phyloP scores from a whole-genome alignment of 2,329 filamentous ascomycete species.

The Huntiella moniliformis region DNA sequence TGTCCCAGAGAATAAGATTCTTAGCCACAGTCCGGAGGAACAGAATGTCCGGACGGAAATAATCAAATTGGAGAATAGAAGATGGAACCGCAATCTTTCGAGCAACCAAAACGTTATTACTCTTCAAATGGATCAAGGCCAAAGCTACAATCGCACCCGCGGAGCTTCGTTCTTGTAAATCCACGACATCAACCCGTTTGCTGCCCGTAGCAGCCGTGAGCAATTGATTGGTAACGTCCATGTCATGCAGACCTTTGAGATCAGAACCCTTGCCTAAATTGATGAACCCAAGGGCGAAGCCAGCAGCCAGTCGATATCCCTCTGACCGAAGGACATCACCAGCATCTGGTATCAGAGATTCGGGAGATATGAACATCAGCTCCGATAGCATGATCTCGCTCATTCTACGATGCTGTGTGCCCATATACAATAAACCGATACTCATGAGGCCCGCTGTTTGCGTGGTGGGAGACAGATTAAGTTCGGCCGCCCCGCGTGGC shows the following conservation, averaged over 20 bases:
- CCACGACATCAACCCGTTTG: slow-evolving; percentile 80
- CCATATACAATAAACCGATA: slow-evolving; percentile 82
- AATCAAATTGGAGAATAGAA: slow-evolving; percentile 80
- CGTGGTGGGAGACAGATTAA: slow-evolving; percentile 81
- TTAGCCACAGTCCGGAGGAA: slow-evolving; percentile 75
- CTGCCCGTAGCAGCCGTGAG: slow-evolving; percentile 70
- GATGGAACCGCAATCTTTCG: slow-evolving; percentile 87
- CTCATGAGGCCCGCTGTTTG: slow-evolving; percentile 96
- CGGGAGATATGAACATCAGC: slow-evolving; percentile 51
- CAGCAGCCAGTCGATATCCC: slow-evolving; percentile 87
- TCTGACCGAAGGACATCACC: slow-evolving; percentile 78
- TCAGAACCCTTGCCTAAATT: slow-evolving; percentile 85
- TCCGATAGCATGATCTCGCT: slow-evolving; percentile 98
- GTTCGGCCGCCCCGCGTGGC: slow-evolving; percentile 74
- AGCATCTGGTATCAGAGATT: slow-evolving; percentile 41
- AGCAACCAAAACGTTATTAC: slow-evolving; percentile 69
- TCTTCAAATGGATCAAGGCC: slow-evolving; percentile 91
- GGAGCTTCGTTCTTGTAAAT: slow-evolving; percentile 80
- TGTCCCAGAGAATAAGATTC: slow-evolving; percentile 83
- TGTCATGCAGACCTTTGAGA: slow-evolving; percentile 75
- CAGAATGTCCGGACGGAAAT: slow-evolving; percentile 82
- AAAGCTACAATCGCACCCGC: slow-evolving; percentile 85
- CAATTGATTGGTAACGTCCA: slow-evolving; percentile 78
- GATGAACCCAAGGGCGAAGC: slow-evolving; percentile 83
- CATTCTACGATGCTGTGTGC: slow-evolving; percentile 94